Conservation (phyloP, 495 filamentous ascomycete species). For the Saxophila tyrrhenica region DNA sequence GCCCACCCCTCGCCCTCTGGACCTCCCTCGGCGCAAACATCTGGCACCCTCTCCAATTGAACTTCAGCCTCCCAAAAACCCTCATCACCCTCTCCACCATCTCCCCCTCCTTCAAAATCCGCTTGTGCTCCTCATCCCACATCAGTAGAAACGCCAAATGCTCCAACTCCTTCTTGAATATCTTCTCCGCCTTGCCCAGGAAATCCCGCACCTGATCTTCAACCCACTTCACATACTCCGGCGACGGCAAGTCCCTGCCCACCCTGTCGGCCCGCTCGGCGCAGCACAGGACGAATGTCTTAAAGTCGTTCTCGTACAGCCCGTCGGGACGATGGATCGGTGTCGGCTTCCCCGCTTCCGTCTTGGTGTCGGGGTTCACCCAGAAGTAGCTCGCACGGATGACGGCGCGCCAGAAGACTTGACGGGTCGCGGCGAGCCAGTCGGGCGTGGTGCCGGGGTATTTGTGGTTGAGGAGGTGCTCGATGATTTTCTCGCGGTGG, state of each 20-base stretch:
- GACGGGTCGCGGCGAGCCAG: neutral
- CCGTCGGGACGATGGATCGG: neutral
- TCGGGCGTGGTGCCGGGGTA: neutral
- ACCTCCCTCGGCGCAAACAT: neutral
- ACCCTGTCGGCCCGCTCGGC: neutral
- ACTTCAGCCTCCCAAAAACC: neutral
- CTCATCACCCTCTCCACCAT: neutral
- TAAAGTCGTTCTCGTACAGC: neutral
- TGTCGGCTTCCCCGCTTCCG: neutral
- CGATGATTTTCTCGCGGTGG: neutral
- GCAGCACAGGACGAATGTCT: slow-evolving; percentile 1
- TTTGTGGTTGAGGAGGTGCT: neutral
- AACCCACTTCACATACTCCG: neutral
- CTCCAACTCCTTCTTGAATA: neutral
- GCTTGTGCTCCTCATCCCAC: slow-evolving; percentile 7
- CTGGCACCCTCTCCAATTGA: neutral
- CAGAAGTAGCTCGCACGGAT: slow-evolving; percentile 8
- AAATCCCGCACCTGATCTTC: slow-evolving; percentile 1
- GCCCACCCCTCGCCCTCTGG: neutral
- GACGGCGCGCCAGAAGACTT: slow-evolving; percentile 1
- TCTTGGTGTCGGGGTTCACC: neutral
- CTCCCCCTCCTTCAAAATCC: neutral
- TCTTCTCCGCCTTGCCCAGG: slow-evolving; percentile 1
- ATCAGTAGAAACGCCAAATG: slow-evolving; percentile 3
- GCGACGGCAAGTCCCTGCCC: neutral